phyloP scores from a whole-genome alignment of 164 flowering plant species.

The Sedum album region DNA sequence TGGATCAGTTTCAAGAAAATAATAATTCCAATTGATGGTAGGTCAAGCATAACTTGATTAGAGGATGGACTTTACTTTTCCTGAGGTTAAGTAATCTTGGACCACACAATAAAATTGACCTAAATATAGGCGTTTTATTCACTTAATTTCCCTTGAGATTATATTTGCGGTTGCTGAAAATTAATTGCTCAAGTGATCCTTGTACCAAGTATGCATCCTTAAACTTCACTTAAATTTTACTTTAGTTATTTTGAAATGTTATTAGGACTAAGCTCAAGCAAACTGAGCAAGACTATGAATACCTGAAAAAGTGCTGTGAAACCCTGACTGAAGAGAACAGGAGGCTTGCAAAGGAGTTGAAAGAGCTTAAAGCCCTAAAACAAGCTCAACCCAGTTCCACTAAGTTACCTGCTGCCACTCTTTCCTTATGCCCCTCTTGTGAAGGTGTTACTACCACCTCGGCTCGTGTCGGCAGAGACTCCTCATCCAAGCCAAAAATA shows the following conservation, averaged over 20 bases:
- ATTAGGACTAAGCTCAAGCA: constrained; percentile 86
- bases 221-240: neutral
- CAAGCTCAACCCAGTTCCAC: constrained; percentile 57
- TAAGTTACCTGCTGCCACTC: constrained; percentile 76
- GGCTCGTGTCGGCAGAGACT: constrained; percentile 13
- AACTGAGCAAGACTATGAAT: constrained; percentile 84
- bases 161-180: neutral
- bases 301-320: constrained; percentile 75
- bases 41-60: neutral
- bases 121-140: neutral
- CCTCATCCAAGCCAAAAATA: constrained; percentile 28
- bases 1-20: neutral
- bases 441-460: constrained; percentile 22
- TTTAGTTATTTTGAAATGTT: neutral
- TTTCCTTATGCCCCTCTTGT: constrained; percentile 78
- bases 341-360: constrained; percentile 65
- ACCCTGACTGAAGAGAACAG: constrained; percentile 69
- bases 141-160: neutral
- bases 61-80: neutral
- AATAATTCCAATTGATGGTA: neutral
- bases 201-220: neutral
- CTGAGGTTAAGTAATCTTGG: neutral
- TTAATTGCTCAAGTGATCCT: too few species aligned
- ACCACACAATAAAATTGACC: neutral
- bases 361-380: constrained; percentile 73